Evolutionary conservation across 768 basidiomycete species (phyloP).

Genomic region (Tricholoma furcatifolium): DNA sequence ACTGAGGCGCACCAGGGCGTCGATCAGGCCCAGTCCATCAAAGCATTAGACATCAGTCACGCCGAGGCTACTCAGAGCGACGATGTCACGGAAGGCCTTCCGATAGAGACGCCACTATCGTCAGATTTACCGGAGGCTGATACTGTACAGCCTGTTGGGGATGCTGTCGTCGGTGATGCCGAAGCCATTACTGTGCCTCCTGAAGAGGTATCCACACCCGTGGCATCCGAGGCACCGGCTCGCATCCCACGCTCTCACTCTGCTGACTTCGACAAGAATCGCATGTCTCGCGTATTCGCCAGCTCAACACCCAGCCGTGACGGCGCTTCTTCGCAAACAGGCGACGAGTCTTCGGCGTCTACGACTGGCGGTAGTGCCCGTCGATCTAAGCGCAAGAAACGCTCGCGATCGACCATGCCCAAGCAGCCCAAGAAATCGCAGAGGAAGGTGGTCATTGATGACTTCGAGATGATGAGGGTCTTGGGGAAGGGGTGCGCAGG

Average conservation of each 20-base stretch:
- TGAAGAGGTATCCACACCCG: slow-evolving; percentile 19
- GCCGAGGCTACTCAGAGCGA: slow-evolving; percentile 13
- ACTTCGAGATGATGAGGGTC: slow-evolving; percentile 97
- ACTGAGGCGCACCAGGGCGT: slow-evolving; percentile 39
- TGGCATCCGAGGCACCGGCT: slow-evolving; percentile 19
- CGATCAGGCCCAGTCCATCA: slow-evolving; percentile 35
- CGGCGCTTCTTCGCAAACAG: slow-evolving; percentile 58
- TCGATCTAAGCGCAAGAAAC: slow-evolving; percentile 49
- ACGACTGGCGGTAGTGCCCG: slow-evolving; percentile 41
- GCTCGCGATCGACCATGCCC: slow-evolving; percentile 39
- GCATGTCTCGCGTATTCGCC: slow-evolving; percentile 58
- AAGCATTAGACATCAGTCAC: slow-evolving; percentile 21
- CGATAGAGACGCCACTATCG: slow-evolving; percentile 9
- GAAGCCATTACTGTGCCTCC: not conserved
- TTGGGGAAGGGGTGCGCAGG: slow-evolving; percentile 97
- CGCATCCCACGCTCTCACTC: slow-evolving; percentile 79
- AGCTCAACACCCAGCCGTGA: slow-evolving; percentile 49
- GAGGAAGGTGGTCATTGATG: slow-evolving; percentile 78
- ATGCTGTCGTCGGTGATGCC: not conserved
- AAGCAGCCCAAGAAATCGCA: slow-evolving; percentile 57
- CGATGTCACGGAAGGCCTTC: slow-evolving; percentile 6
- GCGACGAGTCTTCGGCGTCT: slow-evolving; percentile 73
- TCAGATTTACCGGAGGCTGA: slow-evolving; percentile 7
- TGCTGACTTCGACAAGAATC: slow-evolving; percentile 69
- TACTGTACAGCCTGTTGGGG: slow-evolving; percentile 3